Conservation (phyloP, 1,139 yeast species). For the Geotrichum armillariae region DNA sequence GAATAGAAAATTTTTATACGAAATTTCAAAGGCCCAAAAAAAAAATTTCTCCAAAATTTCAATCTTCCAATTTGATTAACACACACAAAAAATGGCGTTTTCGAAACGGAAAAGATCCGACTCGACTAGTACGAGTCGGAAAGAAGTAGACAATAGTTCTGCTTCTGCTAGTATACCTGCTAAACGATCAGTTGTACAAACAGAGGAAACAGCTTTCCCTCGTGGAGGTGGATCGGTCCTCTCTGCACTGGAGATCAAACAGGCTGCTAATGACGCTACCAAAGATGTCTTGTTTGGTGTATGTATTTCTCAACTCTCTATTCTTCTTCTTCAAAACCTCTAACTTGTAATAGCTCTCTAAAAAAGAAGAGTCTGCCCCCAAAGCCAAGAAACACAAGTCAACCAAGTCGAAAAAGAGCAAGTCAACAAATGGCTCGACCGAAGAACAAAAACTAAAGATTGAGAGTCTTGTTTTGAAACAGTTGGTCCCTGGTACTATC, state of each 20-base stretch:
- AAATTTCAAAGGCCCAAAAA: not conserved
- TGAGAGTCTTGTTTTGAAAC: constrained; percentile 62
- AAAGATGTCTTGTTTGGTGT: constrained; percentile 77
- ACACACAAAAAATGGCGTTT: constrained; percentile 9
- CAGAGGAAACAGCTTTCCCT: constrained; percentile 68
- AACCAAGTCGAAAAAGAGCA: constrained; percentile 24
- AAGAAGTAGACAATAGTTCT: constrained; percentile 1
- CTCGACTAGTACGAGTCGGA: constrained; percentile 11
- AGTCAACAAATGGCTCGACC: constrained; percentile 17
- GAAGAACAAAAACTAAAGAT: constrained; percentile 43
- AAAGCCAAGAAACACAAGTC: constrained; percentile 21
- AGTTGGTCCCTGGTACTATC: constrained; percentile 65
- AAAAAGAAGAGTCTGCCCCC: constrained; percentile 13
- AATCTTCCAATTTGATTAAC: not conserved
- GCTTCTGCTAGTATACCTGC: constrained; percentile 7
- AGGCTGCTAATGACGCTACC: constrained; percentile 89
- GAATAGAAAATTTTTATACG: constrained; percentile 7
- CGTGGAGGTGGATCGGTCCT: constrained; percentile 88
- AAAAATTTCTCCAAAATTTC: not conserved
- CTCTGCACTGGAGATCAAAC: constrained; percentile 88
- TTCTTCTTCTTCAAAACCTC: not conserved
- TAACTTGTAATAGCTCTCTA: not conserved
- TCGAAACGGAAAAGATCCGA: constrained; percentile 20
- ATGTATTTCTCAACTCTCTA: constrained; percentile 26
- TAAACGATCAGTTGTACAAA: constrained; percentile 25